Conservation (phyloP, 2,329 filamentous ascomycete genomes). For the Fusarium graminum region DNA sequence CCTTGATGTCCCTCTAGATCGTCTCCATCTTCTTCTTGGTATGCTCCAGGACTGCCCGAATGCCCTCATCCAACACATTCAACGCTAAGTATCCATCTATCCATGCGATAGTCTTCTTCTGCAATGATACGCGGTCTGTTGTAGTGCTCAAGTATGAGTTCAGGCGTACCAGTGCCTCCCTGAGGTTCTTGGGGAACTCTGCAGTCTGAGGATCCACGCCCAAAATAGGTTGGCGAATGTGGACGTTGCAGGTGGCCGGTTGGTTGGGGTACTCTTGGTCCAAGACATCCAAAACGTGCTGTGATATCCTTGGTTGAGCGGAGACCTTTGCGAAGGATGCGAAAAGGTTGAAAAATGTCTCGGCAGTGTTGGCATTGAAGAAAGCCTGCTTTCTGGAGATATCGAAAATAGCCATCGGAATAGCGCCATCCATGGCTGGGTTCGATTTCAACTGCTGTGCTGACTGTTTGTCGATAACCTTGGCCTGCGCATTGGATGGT, state of each 20-base stretch:
- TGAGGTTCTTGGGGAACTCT: constrained; percentile 79
- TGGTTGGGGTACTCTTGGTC: constrained; percentile 69
- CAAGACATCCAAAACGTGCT: constrained; percentile 79
- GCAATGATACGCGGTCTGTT: constrained; percentile 61
- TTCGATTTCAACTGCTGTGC: constrained; percentile 73
- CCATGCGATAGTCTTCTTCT: constrained; percentile 66
- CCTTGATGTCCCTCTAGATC: constrained; percentile 14
- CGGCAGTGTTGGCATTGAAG: constrained; percentile 73
- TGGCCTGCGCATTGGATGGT: constrained; percentile 55
- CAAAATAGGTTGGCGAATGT: constrained; percentile 77
- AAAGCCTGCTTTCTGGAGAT: constrained; percentile 83
- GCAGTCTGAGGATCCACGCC: constrained; percentile 73
- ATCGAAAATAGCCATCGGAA: constrained; percentile 92
- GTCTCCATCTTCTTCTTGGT: constrained; percentile 56
- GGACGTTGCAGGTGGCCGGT: constrained; percentile 75
- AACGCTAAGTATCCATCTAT: constrained; percentile 64
- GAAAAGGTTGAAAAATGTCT: constrained; percentile 85
- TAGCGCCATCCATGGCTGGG: constrained; percentile 90
- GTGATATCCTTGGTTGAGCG: constrained; percentile 74
- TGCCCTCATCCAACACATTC: constrained; percentile 66
- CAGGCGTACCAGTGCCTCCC: constrained; percentile 73
- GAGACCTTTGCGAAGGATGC: constrained; percentile 75
- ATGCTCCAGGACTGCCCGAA: constrained; percentile 68
- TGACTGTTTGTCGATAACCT: constrained; percentile 62
- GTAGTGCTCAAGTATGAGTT: constrained; percentile 63